Evolutionary conservation across 768 basidiomycete genomes (phyloP).

Genomic region (Leucosporidium scottii): DNA sequence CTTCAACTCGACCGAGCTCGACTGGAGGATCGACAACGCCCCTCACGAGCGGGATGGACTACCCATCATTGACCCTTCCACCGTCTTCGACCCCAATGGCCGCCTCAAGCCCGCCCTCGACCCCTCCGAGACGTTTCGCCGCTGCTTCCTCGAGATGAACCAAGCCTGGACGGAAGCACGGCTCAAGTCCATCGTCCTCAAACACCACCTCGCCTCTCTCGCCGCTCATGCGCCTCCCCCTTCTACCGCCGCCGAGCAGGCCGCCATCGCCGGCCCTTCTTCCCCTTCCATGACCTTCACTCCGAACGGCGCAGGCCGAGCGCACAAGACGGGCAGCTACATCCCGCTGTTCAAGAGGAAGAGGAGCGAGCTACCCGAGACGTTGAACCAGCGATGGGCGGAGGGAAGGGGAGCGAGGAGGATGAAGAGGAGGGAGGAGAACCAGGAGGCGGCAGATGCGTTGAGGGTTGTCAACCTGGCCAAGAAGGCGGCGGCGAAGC

Average conservation of each 20-base stretch:
- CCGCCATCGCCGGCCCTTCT: background rate
- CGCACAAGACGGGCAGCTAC: conserved; percentile 56
- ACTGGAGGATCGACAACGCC: conserved; percentile 60
- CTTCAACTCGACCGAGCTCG: conserved; percentile 59
- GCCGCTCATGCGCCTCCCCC: conserved; percentile 6
- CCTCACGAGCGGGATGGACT: conserved; percentile 28
- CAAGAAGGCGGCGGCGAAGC: conserved; percentile 23
- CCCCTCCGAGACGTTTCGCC: conserved; percentile 23
- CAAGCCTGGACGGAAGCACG: conserved; percentile 23
- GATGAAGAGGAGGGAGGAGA: conserved; percentile 22
- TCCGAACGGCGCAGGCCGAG: conserved; percentile 58
- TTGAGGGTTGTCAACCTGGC: conserved; percentile 22
- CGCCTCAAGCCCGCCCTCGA: conserved; percentile 9
- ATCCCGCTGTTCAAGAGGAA: conserved; percentile 60
- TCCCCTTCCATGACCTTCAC: conserved; percentile 44
- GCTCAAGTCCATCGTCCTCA: conserved; percentile 28
- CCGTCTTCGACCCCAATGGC: conserved; percentile 37
- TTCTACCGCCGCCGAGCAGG: background rate
- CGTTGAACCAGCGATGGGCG: conserved; percentile 72
- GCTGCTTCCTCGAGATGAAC: conserved; percentile 28
- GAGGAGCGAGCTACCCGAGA: conserved; percentile 62
- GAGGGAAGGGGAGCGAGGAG: conserved; percentile 45
- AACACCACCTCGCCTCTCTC: conserved; percentile 29
- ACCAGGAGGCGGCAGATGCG: conserved; percentile 12
- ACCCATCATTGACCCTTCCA: conserved; percentile 25